These are phyloP conservation scores for Purpureocillium lavendulum DNA, from an alignment of 2,329 filamentous ascomycete genomes.

Conservation along the genomic window DNA sequence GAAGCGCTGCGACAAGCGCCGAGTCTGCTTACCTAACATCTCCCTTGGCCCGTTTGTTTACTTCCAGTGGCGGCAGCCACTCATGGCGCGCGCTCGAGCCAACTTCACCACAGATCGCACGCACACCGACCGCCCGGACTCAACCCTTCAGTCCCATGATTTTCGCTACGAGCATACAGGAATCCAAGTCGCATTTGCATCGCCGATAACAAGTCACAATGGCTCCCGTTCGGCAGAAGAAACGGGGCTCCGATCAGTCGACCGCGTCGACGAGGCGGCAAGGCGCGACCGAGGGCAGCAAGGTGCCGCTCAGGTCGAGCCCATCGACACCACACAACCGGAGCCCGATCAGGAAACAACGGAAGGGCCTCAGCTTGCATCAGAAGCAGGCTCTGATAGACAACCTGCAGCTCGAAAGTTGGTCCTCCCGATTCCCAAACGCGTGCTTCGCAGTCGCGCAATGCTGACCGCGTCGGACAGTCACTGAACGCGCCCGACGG, in stretches of 20 bases:
- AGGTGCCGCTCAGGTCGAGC: conserved; percentile 15
- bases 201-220: conserved; percentile 24
- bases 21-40: conserved; percentile 7
- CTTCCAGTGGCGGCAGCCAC: conserved; percentile 15
- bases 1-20: too few species aligned
- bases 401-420: conserved; percentile 84
- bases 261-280: conserved; percentile 6
- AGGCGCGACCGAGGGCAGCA: conserved; percentile 13
- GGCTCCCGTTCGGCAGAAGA: conserved; percentile 35
- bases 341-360: conserved; percentile 56
- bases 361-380: conserved; percentile 51
- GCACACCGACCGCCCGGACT: too few species aligned
- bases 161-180: background rate
- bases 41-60: conserved; percentile 28
- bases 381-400: conserved; percentile 86
- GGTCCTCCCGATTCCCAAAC: conserved; percentile 17
- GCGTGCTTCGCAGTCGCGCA: background rate
- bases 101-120: too few species aligned
- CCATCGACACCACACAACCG: conserved; percentile 32
- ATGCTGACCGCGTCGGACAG: conserved; percentile 33
- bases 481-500: conserved; percentile 80
- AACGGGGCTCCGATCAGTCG: conserved; percentile 18
- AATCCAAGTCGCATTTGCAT: conserved; percentile 3
- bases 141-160: conserved; percentile 1
- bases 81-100: conserved; percentile 8